These are phyloP conservation scores for Trichosanthes truncata DNA, from an alignment of 306 rosid species.

Conservation along the genomic window DNA sequence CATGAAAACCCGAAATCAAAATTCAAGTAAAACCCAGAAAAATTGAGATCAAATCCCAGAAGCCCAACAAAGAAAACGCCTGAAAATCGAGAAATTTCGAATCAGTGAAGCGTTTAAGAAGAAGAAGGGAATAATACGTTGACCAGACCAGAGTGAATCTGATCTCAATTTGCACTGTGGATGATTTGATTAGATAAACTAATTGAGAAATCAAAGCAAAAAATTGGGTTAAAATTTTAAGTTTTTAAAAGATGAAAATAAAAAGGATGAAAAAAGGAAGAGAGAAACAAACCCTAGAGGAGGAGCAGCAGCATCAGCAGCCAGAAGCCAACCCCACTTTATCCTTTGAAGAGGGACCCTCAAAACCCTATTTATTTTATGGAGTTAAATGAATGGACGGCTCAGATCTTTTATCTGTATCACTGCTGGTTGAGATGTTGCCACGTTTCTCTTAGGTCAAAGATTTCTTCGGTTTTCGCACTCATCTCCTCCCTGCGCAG, in stretches of 20 bases:
- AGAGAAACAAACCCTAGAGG: slow-evolving; percentile 53
- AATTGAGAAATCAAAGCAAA: slow-evolving; percentile 3
- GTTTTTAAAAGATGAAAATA: background rate
- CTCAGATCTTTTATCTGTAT: background rate
- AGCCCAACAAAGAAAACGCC: background rate
- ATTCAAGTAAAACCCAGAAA: slow-evolving; percentile 4
- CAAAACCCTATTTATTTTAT: slow-evolving; percentile 5
- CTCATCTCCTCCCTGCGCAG: background rate
- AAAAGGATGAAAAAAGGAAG: slow-evolving; percentile 6
- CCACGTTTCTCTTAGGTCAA: background rate
- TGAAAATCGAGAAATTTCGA: background rate
- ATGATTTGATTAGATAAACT: slow-evolving; percentile 40
- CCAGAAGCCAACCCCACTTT: slow-evolving; percentile 53
- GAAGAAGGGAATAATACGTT: slow-evolving; percentile 16
- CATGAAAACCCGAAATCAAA: background rate
- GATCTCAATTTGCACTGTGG: slow-evolving; percentile 20
- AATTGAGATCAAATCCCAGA: background rate
- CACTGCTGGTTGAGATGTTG: background rate
- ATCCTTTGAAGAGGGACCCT: slow-evolving; percentile 37
- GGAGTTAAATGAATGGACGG: background rate
- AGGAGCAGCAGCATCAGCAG: slow-evolving; percentile 7
- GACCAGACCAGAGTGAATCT: slow-evolving; percentile 22
- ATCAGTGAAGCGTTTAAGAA: background rate
- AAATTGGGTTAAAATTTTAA: background rate
- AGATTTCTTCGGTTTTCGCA: background rate